Percentiles rank a stretch among this genome's conserved stretches.
Conservation (phyloP, 768 basidiomycete species). For the Boletus huronensis region DNA sequence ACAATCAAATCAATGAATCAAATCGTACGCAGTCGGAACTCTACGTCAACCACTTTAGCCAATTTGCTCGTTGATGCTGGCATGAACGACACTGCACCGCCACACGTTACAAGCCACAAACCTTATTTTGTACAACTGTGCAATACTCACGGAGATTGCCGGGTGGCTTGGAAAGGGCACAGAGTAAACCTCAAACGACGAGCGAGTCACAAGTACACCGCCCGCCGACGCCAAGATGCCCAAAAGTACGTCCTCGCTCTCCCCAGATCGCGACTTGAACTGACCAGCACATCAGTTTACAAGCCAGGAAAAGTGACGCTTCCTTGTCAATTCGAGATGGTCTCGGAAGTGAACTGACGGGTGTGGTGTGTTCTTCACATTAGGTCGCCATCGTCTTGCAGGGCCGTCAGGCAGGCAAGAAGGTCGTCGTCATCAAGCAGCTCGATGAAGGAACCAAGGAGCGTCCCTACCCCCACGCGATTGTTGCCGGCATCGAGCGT, state of each 20-base stretch:
- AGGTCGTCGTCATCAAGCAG: constrained; percentile 99
- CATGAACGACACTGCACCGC: neutral
- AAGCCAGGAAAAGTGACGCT: constrained; percentile 84
- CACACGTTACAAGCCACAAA: neutral
- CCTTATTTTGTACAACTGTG: constrained; percentile 20
- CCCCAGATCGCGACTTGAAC: neutral
- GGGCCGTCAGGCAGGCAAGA: constrained; percentile 99
- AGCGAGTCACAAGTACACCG: constrained; percentile 25
- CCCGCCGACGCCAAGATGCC: constrained; percentile 41
- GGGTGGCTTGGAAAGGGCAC: constrained; percentile 32
- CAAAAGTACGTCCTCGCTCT: constrained; percentile 30
- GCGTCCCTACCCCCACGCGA: constrained; percentile 93
- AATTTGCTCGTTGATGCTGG: too few relatives aligned
- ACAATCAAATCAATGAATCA: too few relatives aligned
- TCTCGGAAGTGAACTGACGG: neutral
- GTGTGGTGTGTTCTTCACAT: neutral
- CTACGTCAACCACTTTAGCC: too few relatives aligned
- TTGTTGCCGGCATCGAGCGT: constrained; percentile 97
- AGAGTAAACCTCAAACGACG: constrained; percentile 5
- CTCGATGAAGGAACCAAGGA: constrained; percentile 96
- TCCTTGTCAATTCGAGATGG: neutral
- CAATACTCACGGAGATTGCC: constrained; percentile 31
- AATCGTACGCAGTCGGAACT: too few relatives aligned
- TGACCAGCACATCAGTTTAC: constrained; percentile 58
- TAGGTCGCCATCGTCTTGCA: constrained; percentile 96